Evolutionary conservation across 805 yeast species (phyloP).

Genomic region (Maudiozyma serrabonitensis): DNA sequence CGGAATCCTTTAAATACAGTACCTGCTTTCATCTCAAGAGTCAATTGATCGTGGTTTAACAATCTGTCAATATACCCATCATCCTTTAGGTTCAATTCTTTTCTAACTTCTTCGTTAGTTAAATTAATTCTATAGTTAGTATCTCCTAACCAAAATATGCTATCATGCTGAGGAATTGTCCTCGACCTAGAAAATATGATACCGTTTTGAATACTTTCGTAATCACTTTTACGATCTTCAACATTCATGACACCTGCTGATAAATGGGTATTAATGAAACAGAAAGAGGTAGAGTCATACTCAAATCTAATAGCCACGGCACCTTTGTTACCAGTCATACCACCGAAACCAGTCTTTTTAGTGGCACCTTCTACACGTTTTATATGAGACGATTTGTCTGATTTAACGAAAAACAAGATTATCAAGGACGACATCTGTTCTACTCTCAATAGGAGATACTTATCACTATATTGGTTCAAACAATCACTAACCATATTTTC

Average conservation of each 20-base stretch:
- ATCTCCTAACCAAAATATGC: constrained; percentile 90
- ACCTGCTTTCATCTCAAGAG: constrained; percentile 58
- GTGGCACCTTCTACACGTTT: constrained; percentile 89
- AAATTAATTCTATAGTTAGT: constrained; percentile 72
- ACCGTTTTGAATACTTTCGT: constrained; percentile 63
- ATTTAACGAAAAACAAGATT: constrained; percentile 52
- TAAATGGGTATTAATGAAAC: constrained; percentile 81
- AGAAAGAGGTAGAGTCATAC: constrained; percentile 69
- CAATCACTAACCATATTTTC: constrained; percentile 54
- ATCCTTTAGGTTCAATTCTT: constrained; percentile 38
- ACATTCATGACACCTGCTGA: constrained; percentile 85
- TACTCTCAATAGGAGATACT: constrained; percentile 57
- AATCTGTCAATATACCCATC: constrained; percentile 34
- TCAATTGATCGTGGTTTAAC: constrained; percentile 69
- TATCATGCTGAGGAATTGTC: constrained; percentile 72
- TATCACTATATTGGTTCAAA: constrained; percentile 44
- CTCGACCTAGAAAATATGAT: constrained; percentile 71
- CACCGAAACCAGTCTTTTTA: constrained; percentile 92
- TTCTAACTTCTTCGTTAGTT: constrained; percentile 65
- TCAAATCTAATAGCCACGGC: constrained; percentile 88
- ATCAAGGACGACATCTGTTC: constrained; percentile 68
- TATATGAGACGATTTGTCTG: constrained; percentile 39
- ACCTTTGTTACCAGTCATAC: constrained; percentile 95
- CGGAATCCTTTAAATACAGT: constrained; percentile 66
- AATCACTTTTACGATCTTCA: constrained; percentile 81